Base-by-base conservation (phyloP, 129 eudicot genomes). In the Helianthus tuberosus region DNA sequence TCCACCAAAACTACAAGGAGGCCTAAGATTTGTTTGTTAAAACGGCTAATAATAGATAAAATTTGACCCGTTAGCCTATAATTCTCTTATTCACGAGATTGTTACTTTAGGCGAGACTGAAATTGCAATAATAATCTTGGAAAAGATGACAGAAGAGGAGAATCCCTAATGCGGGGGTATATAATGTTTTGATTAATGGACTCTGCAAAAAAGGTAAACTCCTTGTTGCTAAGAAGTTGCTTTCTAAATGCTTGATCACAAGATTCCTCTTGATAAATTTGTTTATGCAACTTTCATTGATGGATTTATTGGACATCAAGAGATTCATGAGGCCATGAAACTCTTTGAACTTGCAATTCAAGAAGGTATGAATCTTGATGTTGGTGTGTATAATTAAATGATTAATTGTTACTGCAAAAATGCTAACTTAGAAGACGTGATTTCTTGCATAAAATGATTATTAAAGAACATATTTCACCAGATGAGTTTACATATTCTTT, bases 401-500 rank as follows among this genome's bases (percentile, higher is more conserved):
- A 84, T 91, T 10, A 95, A 95, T 70, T 96, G 96, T 51, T 88
- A 85, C 54, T 85, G 94, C 76, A 91, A 85, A 73, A 74, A 80
- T 60, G 96, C 96, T 17, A 85, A 64, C 84, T 80, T 94, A 85
- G 79, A 85, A 20, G 94, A 91, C 62, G 94, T 93, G 39, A 69
- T 91, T 50, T 63, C 71, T n/a, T 91, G 87, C 64, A 63, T 91
- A 79, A 80, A 16, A 74, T 48, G 65, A 91, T 94, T 96, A 53
- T 69, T 6, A 65, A 64, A 50, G 27, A 69, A 23, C 71, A 68
- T 43, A 73, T 85, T 32, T 61, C 66, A 59, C 94, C 96, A 0
- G 94, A 94, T 66, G 90, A 84, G 71, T 90, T 71, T 72, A 94
- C 90, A n/a, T 94, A 88, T 71, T 94, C 97, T 15, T 91, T 94